A percentile compares a stretch with the other conserved stretches of the same genome.
These are phyloP conservation scores for Cyphellophora europaea DNA, from an alignment of 2,329 filamentous ascomycete genomes.

Conservation along the genomic window DNA sequence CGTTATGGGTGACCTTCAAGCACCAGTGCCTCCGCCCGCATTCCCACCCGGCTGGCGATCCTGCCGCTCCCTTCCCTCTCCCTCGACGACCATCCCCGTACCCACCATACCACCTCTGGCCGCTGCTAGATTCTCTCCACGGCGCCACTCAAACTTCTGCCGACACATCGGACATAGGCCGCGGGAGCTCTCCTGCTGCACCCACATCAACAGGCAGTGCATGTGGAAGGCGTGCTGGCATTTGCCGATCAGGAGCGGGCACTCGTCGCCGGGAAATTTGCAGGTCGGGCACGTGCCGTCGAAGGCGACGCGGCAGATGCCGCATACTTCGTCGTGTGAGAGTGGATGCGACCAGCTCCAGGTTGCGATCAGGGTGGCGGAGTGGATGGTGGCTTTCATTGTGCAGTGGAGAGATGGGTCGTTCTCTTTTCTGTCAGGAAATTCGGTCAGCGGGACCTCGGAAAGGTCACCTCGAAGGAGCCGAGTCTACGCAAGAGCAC, in stretches of 20 bases:
- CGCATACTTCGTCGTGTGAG: constrained; percentile 93
- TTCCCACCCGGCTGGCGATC: too few species aligned
- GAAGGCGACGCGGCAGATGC: constrained; percentile 96
- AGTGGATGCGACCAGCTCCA: constrained; percentile 86
- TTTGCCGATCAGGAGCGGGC: constrained; percentile 82
- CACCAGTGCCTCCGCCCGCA: too few species aligned
- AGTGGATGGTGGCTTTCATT: constrained; percentile 93
- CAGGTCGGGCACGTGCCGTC: constrained; percentile 96
- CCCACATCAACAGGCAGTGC: constrained; percentile 96
- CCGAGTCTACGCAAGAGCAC: too few species aligned
- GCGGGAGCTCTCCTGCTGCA: constrained; percentile 86
- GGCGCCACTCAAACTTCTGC: constrained; percentile 42
- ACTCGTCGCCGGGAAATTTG: constrained; percentile 96
- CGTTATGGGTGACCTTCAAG: too few species aligned
- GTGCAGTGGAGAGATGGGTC: constrained; percentile 6
- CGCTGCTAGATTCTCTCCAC: background rate
- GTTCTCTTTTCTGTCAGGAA: too few species aligned
- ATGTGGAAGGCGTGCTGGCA: constrained; percentile 98
- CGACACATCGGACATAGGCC: constrained; percentile 97
- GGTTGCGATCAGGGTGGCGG: constrained; percentile 89
- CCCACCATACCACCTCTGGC: background rate
- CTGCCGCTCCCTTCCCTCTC: too few species aligned
- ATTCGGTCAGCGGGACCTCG: too few species aligned
- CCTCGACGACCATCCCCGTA: too few species aligned
- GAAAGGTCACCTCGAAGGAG: too few species aligned